Base-by-base conservation (phyloP, 371 early-diverging fungal genomes). In the Amoeboaphelidium protococcarum region DNA sequence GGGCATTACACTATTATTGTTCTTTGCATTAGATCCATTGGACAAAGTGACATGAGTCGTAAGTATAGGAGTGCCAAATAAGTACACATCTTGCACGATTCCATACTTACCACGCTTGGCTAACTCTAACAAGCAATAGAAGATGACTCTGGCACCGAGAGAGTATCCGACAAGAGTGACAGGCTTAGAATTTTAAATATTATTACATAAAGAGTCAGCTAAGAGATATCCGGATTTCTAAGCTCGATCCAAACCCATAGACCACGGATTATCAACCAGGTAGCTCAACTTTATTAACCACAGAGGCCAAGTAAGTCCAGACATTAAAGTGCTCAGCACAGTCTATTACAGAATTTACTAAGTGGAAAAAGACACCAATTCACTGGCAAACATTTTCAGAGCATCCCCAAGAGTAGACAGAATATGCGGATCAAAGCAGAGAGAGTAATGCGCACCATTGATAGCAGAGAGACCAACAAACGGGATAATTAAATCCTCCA, bases 181-280 rank as follows among this genome's bases (percentile, higher is more conserved):
- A 2, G 94, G 94, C 1, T 91, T 70, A 50, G 74, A 69, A 31
- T 31, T 31, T 53, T 90, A 92, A 26, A 78, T 78, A 12, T 80
- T 73, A 50, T 78, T 72, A 52, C 76, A 65, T 13, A 89, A 48
- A 3, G 74, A 61, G 41, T 88, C 87, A 16, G 81, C 81, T 26
- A 80, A 60, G 16, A 87, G 67, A 23, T 81, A 66, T 1, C 90
- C 90, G 0, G 89, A 84, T 45, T 79, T 69, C 40, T 73, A 62
- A 16, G 89, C 85, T 41, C 83, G 74, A 50, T 76, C 78, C 31
- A 86, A 59, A n/a, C 79, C 85, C 46, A 72, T 80, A 21, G 80
- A 80, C 94, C 94, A 92, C 2, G 94, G 94, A 57, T 90, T 92
- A 54, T 92, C 94, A 25, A 92, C 71, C 55, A 86, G 64, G 51